phyloP scores from a whole-genome alignment of 805 yeast species.

The Cyberlindnera euphorbiiphila region DNA sequence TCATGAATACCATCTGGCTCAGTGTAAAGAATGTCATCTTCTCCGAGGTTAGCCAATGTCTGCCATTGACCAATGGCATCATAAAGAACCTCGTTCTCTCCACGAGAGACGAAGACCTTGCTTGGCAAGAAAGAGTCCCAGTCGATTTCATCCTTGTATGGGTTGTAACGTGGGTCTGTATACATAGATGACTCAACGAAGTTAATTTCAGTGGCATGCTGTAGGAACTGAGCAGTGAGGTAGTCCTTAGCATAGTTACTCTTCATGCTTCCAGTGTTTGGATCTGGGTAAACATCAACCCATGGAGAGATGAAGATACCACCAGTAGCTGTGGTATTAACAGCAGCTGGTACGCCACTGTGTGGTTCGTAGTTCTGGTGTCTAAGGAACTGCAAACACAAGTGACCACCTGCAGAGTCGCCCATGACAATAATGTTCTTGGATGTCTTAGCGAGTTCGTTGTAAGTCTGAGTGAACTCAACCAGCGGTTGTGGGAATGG shows the following conservation, averaged over 20 bases:
- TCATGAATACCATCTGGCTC: slow-evolving; percentile 13
- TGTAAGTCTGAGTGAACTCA: slow-evolving; percentile 23
- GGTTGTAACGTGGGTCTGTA: slow-evolving; percentile 3
- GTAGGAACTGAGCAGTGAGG: slow-evolving; percentile 6
- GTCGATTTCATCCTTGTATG: slow-evolving; percentile 7
- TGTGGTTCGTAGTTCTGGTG: slow-evolving; percentile 9
- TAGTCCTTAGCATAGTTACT: slow-evolving; percentile 7
- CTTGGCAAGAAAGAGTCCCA: slow-evolving; percentile 12
- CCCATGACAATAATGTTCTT: slow-evolving; percentile 26
- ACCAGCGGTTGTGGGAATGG: slow-evolving; percentile 27
- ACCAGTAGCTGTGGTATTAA: slow-evolving; percentile 3
- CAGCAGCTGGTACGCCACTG: slow-evolving; percentile 3
- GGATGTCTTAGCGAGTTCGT: slow-evolving; percentile 15
- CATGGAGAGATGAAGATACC: slow-evolving; percentile 18
- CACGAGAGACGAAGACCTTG: slow-evolving; percentile 6
- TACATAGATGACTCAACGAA: slow-evolving; percentile 3
- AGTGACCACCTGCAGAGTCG: slow-evolving; percentile 33
- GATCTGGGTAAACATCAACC: slow-evolving; percentile 15
- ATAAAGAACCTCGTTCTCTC: slow-evolving; percentile 16
- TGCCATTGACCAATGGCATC: slow-evolving; percentile 5
- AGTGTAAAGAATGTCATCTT: slow-evolving; percentile 2
- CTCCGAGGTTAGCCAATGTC: slow-evolving; percentile 1
- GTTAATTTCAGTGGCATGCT: slow-evolving; percentile 6
- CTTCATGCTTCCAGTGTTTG: slow-evolving; percentile 2
- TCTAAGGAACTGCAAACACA: slow-evolving; percentile 21